Conservation (phyloP, 139 green algal species). For the Micractinium sp. region DNA sequence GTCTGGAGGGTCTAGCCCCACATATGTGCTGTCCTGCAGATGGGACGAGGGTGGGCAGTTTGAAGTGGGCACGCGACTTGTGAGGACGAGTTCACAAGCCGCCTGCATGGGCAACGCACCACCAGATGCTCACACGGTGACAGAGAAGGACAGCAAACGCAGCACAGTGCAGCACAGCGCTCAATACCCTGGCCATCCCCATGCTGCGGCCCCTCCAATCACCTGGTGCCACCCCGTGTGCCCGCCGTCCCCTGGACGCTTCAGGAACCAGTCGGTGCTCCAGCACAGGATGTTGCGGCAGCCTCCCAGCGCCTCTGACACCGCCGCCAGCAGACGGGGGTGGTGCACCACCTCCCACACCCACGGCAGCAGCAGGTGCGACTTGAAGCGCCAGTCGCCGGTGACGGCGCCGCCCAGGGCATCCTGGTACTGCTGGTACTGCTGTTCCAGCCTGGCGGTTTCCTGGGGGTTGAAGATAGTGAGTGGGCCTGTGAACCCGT, state of each 20-base stretch:
- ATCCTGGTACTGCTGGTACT: neutral
- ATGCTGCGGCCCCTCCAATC: neutral
- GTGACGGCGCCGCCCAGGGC: conserved; percentile 1
- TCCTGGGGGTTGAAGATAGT: neutral
- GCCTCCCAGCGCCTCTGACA: conserved; percentile 27
- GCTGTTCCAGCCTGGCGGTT: neutral
- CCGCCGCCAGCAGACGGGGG: conserved; percentile 18
- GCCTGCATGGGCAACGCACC: too few species aligned
- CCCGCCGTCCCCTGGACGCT: conserved; percentile 15
- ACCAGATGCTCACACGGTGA: too few species aligned
- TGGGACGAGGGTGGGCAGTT: neutral
- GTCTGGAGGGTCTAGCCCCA: conserved; percentile 10
- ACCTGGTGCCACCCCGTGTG: conserved; percentile 32
- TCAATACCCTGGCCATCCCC: neutral
- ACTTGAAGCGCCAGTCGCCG: conserved; percentile 35
- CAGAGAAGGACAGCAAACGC: neutral
- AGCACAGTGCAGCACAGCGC: too few species aligned
- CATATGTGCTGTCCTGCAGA: conserved; percentile 35
- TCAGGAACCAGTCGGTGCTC: conserved; percentile 26
- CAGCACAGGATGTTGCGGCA: conserved; percentile 40
- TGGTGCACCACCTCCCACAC: conserved; percentile 22
- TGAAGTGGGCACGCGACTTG: neutral
- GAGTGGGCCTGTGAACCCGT: conserved; percentile 10
- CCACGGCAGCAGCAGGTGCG: conserved; percentile 36
- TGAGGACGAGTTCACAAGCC: neutral